phyloP scores from a whole-genome alignment of 1,284 basidiomycete species.

The Trichosporon ovoides region DNA sequence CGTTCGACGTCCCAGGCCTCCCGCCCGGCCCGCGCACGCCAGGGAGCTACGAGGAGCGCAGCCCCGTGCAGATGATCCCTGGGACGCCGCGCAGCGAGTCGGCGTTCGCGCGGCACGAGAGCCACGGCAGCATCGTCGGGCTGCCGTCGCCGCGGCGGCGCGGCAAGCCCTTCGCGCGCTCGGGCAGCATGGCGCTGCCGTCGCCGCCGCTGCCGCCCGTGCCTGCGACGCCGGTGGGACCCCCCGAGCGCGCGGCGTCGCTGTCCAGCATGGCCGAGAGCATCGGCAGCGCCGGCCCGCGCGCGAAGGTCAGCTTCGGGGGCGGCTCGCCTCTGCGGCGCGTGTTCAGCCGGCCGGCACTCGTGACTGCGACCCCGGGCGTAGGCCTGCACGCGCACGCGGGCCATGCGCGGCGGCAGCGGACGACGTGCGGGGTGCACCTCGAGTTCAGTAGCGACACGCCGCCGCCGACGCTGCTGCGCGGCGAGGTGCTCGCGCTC shows the following conservation, averaged over 20 bases:
- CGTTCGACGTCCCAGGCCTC: slow-evolving; percentile 27
- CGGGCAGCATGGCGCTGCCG: background rate
- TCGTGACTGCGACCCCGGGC: background rate
- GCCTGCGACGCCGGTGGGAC: background rate
- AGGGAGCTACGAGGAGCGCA: slow-evolving; percentile 1
- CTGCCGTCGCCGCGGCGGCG: background rate
- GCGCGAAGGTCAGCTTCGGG: slow-evolving; percentile 27
- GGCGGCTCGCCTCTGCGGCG: slow-evolving; percentile 26
- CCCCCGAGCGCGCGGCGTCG: background rate
- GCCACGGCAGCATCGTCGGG: background rate
- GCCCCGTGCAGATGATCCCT: slow-evolving; percentile 18
- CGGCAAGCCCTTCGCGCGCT: slow-evolving; percentile 8
- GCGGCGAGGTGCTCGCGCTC: slow-evolving; percentile 21
- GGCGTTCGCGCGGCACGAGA: background rate
- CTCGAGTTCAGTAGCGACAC: slow-evolving; percentile 29
- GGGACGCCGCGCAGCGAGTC: slow-evolving; percentile 6
- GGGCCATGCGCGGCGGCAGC: background rate
- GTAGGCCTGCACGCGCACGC: background rate
- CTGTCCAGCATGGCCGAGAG: background rate
- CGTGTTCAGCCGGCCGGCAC: slow-evolving; percentile 6
- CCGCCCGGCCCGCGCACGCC: background rate
- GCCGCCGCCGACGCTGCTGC: slow-evolving; percentile 29
- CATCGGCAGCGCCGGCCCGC: background rate
- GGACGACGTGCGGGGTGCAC: slow-evolving; percentile 23
- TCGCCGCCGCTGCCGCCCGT: background rate